Conservation (phyloP, 2,329 filamentous ascomycete species). For the Neurospora crassa region DNA sequence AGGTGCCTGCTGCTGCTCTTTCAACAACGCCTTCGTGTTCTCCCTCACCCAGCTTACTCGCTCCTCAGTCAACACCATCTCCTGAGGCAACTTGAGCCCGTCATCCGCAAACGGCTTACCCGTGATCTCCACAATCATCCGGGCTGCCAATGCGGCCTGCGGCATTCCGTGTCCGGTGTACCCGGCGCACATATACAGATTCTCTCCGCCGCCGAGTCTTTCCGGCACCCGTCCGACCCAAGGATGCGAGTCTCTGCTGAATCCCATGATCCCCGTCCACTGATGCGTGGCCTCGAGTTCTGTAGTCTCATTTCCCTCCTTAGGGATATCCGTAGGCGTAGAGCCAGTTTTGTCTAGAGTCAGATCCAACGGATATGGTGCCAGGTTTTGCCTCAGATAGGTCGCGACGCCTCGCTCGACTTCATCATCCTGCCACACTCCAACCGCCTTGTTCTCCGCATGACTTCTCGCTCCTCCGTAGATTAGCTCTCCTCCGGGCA, state of each 20-base stretch:
- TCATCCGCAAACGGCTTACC: conserved; percentile 25
- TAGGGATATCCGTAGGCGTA: not conserved
- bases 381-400: conserved; percentile 42
- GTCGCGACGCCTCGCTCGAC: conserved; percentile 35
- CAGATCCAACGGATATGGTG: conserved; percentile 31
- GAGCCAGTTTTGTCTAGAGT: conserved; percentile 8
- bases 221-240: conserved; percentile 62
- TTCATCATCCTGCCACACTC: conserved; percentile 25
- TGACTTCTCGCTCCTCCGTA: conserved; percentile 59
- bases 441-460: conserved; percentile 37
- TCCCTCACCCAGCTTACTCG: conserved; percentile 12
- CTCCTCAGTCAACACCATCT: conserved; percentile 8
- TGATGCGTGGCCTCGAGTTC: conserved; percentile 46
- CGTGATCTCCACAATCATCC: conserved; percentile 52
- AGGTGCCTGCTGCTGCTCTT: conserved; percentile 5
- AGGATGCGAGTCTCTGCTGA: conserved; percentile 54
- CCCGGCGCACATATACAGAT: conserved; percentile 54
- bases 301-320: conserved; percentile 23
- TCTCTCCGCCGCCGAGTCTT: conserved; percentile 39
- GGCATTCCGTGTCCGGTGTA: conserved; percentile 75
- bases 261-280: conserved; percentile 79
- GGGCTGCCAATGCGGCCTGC: conserved; percentile 56
- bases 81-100: not conserved
- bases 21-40: conserved; percentile 2
- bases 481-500: conserved; percentile 51